phyloP scores from a whole-genome alignment of 164 flowering plant species.

The Akebia trifoliata region DNA sequence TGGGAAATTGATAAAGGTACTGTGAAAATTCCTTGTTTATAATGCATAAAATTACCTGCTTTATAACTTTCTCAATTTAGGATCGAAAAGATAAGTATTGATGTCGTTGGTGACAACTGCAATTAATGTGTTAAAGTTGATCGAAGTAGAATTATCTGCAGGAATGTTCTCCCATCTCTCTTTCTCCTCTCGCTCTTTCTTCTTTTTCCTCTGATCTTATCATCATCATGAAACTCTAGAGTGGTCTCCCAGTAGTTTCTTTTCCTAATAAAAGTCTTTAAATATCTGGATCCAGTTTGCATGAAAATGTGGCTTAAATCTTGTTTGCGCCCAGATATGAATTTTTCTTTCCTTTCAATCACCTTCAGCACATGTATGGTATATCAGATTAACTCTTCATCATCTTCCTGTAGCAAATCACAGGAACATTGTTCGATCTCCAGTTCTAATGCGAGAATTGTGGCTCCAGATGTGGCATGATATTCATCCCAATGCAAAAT shows the following conservation, averaged over 20 bases:
- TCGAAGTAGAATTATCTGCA: neutral
- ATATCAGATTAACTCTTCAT: constrained; percentile 9
- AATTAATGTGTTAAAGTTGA: too few species aligned
- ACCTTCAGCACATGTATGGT: neutral
- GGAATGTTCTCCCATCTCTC: too few species aligned
- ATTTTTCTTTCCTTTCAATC: constrained; percentile 7
- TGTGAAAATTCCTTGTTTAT: neutral
- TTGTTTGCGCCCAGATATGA: neutral
- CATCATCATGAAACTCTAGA: too few species aligned
- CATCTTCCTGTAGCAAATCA: constrained; percentile 65
- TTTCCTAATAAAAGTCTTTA: neutral
- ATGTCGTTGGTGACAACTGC: neutral
- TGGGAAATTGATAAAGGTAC: constrained; percentile 95
- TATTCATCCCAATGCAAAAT: constrained; percentile 63
- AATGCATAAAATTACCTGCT: neutral
- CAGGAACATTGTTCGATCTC: constrained; percentile 86
- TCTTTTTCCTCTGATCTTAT: too few species aligned
- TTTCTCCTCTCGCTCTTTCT: too few species aligned
- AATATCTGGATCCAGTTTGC: neutral
- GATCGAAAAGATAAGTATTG: neutral
- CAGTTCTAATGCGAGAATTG: constrained; percentile 87
- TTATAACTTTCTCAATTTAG: neutral
- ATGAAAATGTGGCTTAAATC: neutral
- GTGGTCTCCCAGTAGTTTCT: neutral
- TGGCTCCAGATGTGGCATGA: constrained; percentile 99